phyloP scores from a whole-genome alignment of 352 stramenopile species.

The Phytophthora multivora region DNA sequence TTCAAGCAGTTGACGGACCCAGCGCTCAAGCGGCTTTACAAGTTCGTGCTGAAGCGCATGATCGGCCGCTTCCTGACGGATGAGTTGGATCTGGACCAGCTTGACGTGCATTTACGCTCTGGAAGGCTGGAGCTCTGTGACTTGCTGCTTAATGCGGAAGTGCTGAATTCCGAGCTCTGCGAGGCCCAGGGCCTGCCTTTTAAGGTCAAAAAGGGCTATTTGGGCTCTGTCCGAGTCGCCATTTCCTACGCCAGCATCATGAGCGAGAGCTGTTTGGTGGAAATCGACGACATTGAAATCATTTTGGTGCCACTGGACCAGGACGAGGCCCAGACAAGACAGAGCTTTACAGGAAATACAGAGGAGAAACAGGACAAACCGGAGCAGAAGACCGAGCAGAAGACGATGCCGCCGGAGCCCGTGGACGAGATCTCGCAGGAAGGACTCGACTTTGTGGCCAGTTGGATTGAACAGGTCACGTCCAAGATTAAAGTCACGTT shows the following conservation, averaged over 20 bases:
- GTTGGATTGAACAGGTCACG: conserved; percentile 90
- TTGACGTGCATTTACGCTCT: conserved; percentile 84
- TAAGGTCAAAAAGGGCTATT: conserved; percentile 85
- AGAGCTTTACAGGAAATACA: conserved; percentile 4
- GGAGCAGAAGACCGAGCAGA: conserved; percentile 20
- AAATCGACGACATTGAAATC: conserved; percentile 90
- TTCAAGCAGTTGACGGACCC: conserved; percentile 90
- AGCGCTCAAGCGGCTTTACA: conserved; percentile 90
- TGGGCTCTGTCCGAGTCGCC: conserved; percentile 81
- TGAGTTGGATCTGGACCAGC: conserved; percentile 85
- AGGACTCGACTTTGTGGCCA: conserved; percentile 90
- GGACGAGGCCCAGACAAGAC: conserved; percentile 15
- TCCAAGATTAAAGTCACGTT: conserved; percentile 91
- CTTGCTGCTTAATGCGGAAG: conserved; percentile 74
- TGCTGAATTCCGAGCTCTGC: conserved; percentile 82
- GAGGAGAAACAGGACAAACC: conserved; percentile 3
- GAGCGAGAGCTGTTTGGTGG: conserved; percentile 87
- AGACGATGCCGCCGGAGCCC: conserved; percentile 34
- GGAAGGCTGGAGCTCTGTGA: conserved; percentile 84
- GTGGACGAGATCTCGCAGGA: conserved; percentile 86
- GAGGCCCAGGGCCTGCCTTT: conserved; percentile 74
- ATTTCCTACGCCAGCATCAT: conserved; percentile 90
- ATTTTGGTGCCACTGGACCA: conserved; percentile 67
- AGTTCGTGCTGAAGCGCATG: conserved; percentile 91
- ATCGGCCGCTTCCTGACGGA: conserved; percentile 87